Evolutionary conservation across 371 early-diverging fungal genomes (phyloP).

Genomic region (Lichtheimia hyalospora): DNA sequence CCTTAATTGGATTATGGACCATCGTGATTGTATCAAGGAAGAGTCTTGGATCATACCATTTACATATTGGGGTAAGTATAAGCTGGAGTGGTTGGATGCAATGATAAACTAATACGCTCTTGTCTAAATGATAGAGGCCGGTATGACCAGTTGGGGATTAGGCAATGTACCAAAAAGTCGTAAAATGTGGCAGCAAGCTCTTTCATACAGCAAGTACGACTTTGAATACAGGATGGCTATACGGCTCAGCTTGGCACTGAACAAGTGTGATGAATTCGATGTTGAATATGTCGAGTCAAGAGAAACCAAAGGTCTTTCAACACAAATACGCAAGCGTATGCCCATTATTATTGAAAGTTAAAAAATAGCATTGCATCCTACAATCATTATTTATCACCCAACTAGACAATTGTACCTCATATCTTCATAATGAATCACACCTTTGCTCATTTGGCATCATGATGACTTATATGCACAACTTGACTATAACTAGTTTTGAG

Average conservation of each 20-base stretch:
- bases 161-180: constrained; percentile 46
- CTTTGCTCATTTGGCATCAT: too few species aligned
- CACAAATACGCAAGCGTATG: constrained; percentile 49
- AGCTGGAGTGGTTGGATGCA: not conserved
- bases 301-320: constrained; percentile 30
- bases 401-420: too few species aligned
- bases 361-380: too few species aligned
- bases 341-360: constrained; percentile 17
- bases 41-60: constrained; percentile 66
- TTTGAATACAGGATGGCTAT: constrained; percentile 61
- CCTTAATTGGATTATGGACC: constrained; percentile 63
- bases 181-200: constrained; percentile 55
- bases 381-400: too few species aligned
- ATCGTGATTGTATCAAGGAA: constrained; percentile 39
- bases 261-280: constrained; percentile 43
- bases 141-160: constrained; percentile 56
- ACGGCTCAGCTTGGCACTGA: constrained; percentile 39
- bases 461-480: too few species aligned
- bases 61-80: constrained; percentile 60
- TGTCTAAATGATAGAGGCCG: constrained; percentile 46
- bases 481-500: too few species aligned
- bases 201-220: constrained; percentile 55
- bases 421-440: too few species aligned
- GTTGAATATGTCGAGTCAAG: constrained; percentile 24
- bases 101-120: not conserved